Conservation (phyloP, 2,329 filamentous ascomycete species). For the Penicillium sp. region DNA sequence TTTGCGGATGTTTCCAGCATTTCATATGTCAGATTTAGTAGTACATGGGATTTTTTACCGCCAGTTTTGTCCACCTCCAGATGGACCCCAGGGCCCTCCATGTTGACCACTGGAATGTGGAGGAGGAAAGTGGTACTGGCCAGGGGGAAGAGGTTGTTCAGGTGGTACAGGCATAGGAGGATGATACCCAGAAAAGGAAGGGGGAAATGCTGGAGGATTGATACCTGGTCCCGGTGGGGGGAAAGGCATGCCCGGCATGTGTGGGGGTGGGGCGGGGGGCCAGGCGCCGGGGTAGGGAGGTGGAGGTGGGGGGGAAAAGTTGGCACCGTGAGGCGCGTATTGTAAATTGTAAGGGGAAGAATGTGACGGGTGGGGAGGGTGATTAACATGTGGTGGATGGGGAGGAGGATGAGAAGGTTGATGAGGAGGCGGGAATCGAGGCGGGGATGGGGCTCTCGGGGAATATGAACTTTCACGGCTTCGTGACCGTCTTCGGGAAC, state of each 20-base stretch:
- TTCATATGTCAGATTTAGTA: not conserved
- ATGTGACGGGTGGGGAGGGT: slow-evolving; percentile 25
- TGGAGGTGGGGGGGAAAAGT: slow-evolving; percentile 34
- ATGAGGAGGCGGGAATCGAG: slow-evolving; percentile 28
- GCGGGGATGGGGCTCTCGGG: slow-evolving; percentile 30
- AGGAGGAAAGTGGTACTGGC: slow-evolving; percentile 39
- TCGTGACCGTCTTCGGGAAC: slow-evolving; percentile 30
- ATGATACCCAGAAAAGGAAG: slow-evolving; percentile 29
- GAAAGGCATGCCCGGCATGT: slow-evolving; percentile 29
- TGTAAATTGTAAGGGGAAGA: slow-evolving; percentile 12
- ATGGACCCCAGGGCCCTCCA: slow-evolving; percentile 25
- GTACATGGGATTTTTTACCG: slow-evolving; percentile 17
- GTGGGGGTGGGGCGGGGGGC: slow-evolving; percentile 40
- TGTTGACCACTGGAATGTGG: slow-evolving; percentile 32
- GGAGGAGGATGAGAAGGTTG: slow-evolving; percentile 22
- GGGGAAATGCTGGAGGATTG: slow-evolving; percentile 29
- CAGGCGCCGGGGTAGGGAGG: slow-evolving; percentile 41
- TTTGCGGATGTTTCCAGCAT: no score
- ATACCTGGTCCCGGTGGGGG: slow-evolving; percentile 21
- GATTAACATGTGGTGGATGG: slow-evolving; percentile 3
- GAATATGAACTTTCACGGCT: slow-evolving; percentile 39
- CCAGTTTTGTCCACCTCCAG: slow-evolving; percentile 20
- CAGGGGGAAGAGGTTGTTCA: slow-evolving; percentile 35
- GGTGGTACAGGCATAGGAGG: slow-evolving; percentile 26
- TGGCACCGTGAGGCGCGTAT: slow-evolving; percentile 19